Evolutionary conservation across 352 stramenopile species (phyloP).

Genomic region (Thalassiosira mediterranea): DNA sequence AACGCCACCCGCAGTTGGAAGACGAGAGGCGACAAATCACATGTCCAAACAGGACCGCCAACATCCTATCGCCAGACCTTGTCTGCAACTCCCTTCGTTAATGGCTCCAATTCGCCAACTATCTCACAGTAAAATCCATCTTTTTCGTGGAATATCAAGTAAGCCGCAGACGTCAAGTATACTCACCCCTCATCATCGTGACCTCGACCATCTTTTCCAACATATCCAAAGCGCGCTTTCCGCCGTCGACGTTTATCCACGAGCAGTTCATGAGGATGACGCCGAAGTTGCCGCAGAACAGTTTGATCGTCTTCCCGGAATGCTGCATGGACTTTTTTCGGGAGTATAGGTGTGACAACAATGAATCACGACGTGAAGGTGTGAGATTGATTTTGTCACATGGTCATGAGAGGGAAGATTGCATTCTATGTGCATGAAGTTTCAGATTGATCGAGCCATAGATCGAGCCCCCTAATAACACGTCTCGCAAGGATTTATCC

Average conservation of each 20-base stretch:
- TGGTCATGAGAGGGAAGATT: no score
- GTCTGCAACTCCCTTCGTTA: background rate
- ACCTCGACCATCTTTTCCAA: constrained; percentile 56
- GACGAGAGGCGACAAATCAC: no score
- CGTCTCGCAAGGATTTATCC: no score
- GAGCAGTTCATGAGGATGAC: constrained; percentile 42
- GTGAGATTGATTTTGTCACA: background rate
- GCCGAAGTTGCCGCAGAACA: constrained; percentile 61
- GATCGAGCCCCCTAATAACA: constrained; percentile 12
- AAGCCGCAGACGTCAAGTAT: background rate
- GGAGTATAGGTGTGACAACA: background rate
- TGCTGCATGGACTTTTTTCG: background rate
- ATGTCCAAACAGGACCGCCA: no score
- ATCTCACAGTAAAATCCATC: no score
- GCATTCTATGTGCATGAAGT: no score
- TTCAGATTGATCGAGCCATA: no score
- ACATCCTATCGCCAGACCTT: no score
- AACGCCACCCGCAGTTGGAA: no score
- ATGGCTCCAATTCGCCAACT: no score
- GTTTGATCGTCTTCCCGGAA: no score
- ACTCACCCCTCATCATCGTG: constrained; percentile 55
- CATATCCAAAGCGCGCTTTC: constrained; percentile 31
- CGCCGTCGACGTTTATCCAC: constrained; percentile 35
- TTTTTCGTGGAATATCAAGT: background rate
- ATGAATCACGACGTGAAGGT: background rate